phyloP scores from a whole-genome alignment of 305 asterid species.

The Fraxinus nigra region DNA sequence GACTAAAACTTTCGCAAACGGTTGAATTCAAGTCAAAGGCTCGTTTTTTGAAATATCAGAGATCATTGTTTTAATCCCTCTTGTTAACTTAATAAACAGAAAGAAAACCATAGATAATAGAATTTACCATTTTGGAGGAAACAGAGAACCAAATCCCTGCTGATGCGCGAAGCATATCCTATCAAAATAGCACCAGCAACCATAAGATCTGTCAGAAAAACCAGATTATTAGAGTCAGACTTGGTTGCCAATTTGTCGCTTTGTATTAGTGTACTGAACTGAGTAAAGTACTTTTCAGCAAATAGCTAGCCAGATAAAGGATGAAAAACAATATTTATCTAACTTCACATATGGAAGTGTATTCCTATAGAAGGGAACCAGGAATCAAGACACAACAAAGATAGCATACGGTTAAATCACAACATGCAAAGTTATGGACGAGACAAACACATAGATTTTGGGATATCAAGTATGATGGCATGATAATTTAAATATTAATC shows the following conservation, averaged over 20 bases:
- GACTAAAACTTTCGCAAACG: neutral
- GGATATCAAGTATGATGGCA: neutral
- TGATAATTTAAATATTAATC: neutral
- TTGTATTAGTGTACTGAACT: slow-evolving; percentile 1
- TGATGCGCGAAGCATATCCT: slow-evolving; percentile 69
- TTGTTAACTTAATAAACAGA: neutral
- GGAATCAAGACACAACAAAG: neutral
- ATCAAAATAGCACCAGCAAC: slow-evolving; percentile 76
- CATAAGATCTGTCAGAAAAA: slow-evolving; percentile 70
- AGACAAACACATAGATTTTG: neutral
- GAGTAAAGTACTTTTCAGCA: neutral
- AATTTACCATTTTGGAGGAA: slow-evolving; percentile 49
- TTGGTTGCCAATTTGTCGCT: neutral
- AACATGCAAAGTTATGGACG: neutral
- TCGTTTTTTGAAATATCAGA: neutral
- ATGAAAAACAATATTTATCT: slow-evolving; percentile 9
- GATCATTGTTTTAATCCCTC: neutral
- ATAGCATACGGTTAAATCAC: neutral
- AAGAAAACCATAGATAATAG: too few species aligned
- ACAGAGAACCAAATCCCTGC: slow-evolving; percentile 73
- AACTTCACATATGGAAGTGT: neutral
- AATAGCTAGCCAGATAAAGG: neutral
- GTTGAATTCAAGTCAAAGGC: neutral
- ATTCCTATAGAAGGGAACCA: neutral
- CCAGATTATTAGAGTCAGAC: slow-evolving; percentile 21